Conservation (phyloP, 1,284 basidiomycete species). For the Neonothopanus nambi region DNA sequence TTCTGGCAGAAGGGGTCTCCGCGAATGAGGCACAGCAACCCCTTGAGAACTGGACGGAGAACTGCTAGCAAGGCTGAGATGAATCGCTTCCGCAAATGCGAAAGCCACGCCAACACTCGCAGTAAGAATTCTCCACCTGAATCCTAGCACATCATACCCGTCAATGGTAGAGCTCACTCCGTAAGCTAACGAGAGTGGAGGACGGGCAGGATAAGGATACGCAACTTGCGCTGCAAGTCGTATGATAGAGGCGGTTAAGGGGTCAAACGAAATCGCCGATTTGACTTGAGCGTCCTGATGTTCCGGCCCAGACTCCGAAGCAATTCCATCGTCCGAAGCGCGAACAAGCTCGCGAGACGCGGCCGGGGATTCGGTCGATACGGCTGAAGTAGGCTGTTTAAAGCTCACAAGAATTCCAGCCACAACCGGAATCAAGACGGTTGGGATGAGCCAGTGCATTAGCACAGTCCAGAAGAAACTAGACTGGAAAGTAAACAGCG, state of each 20-base stretch:
- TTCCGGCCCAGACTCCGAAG: neutral
- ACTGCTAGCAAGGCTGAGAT: neutral
- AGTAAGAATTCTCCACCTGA: slow-evolving; percentile 49
- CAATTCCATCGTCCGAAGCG: neutral
- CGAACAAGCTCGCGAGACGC: slow-evolving; percentile 16
- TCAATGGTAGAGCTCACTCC: slow-evolving; percentile 19
- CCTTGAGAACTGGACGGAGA: neutral
- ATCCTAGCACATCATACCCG: slow-evolving; percentile 50
- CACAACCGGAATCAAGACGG: slow-evolving; percentile 53
- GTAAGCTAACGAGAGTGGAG: slow-evolving; percentile 24
- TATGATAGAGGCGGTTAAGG: slow-evolving; percentile 58
- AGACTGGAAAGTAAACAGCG: slow-evolving; percentile 41
- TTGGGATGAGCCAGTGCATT: slow-evolving; percentile 58
- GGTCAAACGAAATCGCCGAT: slow-evolving; percentile 43
- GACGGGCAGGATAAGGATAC: slow-evolving; percentile 43
- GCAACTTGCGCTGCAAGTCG: slow-evolving; percentile 57
- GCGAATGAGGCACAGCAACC: neutral
- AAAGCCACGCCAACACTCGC: slow-evolving; percentile 57
- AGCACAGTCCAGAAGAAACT: slow-evolving; percentile 50
- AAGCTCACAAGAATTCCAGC: slow-evolving; percentile 62
- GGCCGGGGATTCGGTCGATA: neutral
- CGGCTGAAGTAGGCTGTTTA: slow-evolving; percentile 21
- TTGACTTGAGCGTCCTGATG: slow-evolving; percentile 7
- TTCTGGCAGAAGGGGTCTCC: neutral
- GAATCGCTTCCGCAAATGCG: slow-evolving; percentile 56